Evolutionary conservation across 192 early-diverging fungal species (phyloP), one percentile per base, ranked within the genome.

Genomic region (Linnemannia schmuckeri): DNA sequence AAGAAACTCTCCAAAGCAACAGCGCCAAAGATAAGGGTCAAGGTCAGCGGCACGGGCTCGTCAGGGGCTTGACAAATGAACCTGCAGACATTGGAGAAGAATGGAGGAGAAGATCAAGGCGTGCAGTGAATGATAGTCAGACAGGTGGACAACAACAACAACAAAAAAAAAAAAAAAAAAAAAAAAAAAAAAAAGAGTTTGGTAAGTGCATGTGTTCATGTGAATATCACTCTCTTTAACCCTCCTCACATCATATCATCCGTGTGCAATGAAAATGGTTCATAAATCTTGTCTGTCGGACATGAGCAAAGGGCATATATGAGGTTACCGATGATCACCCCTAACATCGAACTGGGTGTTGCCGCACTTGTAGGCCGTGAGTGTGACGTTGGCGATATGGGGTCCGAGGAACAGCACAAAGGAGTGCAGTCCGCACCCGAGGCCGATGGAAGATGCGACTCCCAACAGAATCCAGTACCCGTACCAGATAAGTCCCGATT

Each of bases 321-420:
- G 61, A 66, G 15, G 37, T 84, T 86, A 95, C 89, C 94, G 94
- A 54, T 90, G 74, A 46, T 93, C 90, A 9, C 97, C 96, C 52
- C 92, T 83, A 22, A 93, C 94, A n/a, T 93, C 88, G 89, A 97
- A 97, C 76, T 94, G 85, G 27, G 96, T 86, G 73, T 91, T 90
- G 1, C 93, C 91, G 76, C 97, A 98, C 63, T 93, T 88, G 89
- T 97, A 97, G 4, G 98, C 98, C 0, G 95, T 94, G 44, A 97
- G 88, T 9, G 98, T 98, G n/a, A 97, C 96, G 57, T 96, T 93
- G 0, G 95, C 97, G 76, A 99, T 96, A 77, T 96, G 94, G 9
- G 98, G 98, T 6, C 97, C 97, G 42, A 99, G 89, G 79, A 99
- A 99, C 20, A 99, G 89, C 41, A 98, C 92, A 89, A 99, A 99